Evolutionary conservation across 495 filamentous ascomycete genomes (phyloP).

Genomic region (Neurospora sp.): DNA sequence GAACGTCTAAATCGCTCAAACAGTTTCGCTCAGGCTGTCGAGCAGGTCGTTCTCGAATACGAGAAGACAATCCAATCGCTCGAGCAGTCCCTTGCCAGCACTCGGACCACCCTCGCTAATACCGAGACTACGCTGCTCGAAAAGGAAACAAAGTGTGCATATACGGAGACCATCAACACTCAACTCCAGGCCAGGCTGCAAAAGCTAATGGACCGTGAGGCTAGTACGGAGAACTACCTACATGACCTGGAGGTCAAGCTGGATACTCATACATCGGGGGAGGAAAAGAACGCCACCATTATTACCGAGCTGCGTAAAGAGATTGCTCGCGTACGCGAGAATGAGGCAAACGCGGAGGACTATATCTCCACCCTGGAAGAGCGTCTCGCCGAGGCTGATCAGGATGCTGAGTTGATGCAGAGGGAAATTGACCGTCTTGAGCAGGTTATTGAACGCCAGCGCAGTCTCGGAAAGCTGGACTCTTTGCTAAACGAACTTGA

Average conservation of each 20-base stretch:
- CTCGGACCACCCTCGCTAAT: constrained; percentile 68
- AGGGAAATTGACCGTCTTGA: constrained; percentile 89
- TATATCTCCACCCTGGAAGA: constrained; percentile 98
- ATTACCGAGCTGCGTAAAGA: constrained; percentile 86
- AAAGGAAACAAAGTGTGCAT: constrained; percentile 86
- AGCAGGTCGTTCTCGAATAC: constrained; percentile 93
- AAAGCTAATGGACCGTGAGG: constrained; percentile 82
- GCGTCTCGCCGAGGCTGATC: constrained; percentile 87
- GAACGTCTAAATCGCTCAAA: constrained; percentile 89
- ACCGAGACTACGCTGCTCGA: constrained; percentile 81
- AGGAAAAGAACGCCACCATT: constrained; percentile 81
- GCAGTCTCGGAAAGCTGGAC: constrained; percentile 90
- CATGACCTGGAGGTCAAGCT: constrained; percentile 83
- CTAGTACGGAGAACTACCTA: constrained; percentile 81
- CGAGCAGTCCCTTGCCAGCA: constrained; percentile 85
- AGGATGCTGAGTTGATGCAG: constrained; percentile 94
- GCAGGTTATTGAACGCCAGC: constrained; percentile 89
- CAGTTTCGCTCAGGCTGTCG: constrained; percentile 88
- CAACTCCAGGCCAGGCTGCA: constrained; percentile 82
- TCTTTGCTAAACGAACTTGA: constrained; percentile 86
- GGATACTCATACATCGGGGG: constrained; percentile 79
- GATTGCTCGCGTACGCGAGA: constrained; percentile 78
- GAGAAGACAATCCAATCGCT: constrained; percentile 96
- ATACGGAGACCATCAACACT: constrained; percentile 79
- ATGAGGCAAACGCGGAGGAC: constrained; percentile 78